Percentiles rank a stretch among this genome's conserved stretches.
Conservation (phyloP, 176 grass and related monocot genomes). For the Ensete glaucum region DNA sequence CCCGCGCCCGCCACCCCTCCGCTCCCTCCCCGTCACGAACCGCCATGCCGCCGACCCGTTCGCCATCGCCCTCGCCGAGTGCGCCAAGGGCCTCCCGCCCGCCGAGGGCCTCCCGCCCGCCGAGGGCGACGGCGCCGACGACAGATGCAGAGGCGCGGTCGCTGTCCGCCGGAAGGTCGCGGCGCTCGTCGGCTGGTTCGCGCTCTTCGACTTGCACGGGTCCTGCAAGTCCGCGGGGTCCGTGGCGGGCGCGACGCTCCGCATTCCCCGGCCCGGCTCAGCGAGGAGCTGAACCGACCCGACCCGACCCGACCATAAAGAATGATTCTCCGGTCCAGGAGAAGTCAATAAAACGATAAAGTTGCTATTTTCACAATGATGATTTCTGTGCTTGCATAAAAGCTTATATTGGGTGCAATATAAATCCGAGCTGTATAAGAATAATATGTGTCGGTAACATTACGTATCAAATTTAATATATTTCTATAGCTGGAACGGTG, state of each 20-base stretch:
- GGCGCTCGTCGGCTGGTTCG: constrained; percentile 24
- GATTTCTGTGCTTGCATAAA: no score
- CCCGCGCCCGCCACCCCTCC: constrained; percentile 19
- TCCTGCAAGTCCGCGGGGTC: constrained; percentile 50
- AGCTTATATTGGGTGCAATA: no score
- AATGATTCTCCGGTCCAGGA: neutral
- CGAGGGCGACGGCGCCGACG: constrained; percentile 40
- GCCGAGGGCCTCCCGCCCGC: constrained; percentile 35
- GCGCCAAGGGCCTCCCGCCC: constrained; percentile 28
- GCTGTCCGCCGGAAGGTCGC: neutral
- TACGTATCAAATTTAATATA: neutral
- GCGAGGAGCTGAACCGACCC: constrained; percentile 21
- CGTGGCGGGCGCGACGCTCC: constrained; percentile 44
- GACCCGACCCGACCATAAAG: neutral
- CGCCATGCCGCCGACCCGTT: constrained; percentile 16
- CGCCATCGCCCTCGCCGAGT: constrained; percentile 4
- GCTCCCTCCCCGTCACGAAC: neutral
- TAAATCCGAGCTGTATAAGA: neutral
- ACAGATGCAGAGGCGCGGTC: constrained; percentile 8
- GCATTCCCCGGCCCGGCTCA: constrained; percentile 39
- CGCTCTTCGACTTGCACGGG: constrained; percentile 45
- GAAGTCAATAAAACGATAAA: constrained; percentile 31
- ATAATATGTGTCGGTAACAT: neutral
- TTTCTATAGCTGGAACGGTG: neutral
- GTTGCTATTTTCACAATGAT: neutral